These are phyloP conservation scores for Cryphonectria radicalis DNA, from an alignment of 2,329 filamentous ascomycete genomes.

Conservation along the genomic window DNA sequence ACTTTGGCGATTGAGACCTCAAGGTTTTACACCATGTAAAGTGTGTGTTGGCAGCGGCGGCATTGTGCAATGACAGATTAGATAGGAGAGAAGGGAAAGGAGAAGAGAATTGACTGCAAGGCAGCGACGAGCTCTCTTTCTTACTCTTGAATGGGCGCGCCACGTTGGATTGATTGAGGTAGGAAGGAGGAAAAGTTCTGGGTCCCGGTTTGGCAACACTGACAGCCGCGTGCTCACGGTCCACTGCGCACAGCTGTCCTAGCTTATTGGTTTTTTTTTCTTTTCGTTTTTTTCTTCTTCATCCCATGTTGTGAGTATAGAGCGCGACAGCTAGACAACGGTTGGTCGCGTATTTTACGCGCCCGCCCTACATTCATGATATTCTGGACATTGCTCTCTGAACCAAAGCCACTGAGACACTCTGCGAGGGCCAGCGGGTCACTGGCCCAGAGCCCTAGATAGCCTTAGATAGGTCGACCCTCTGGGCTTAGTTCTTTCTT, in stretches of 20 bases:
- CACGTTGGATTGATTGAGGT: not conserved
- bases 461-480: too few relatives aligned
- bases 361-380: not conserved
- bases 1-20: not conserved
- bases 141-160: not conserved
- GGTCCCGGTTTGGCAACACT: not conserved
- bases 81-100: not conserved
- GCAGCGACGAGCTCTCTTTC: not conserved
- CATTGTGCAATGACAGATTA: not conserved
- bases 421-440: too few relatives aligned
- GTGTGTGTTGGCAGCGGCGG: not conserved
- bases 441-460: too few relatives aligned
- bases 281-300: not conserved
- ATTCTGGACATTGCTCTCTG: too few relatives aligned
- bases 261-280: not conserved
- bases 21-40: not conserved
- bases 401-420: too few relatives aligned
- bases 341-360: too few relatives aligned
- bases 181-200: not conserved
- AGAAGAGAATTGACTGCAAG: not conserved
- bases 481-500: too few relatives aligned
- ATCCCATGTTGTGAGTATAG: not conserved
- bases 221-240: not conserved
- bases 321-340: too few relatives aligned
- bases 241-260: not conserved